A percentile compares a stretch with the other conserved stretches of the same genome.
Conservation (phyloP, 2,329 filamentous ascomycete genomes). For the Cercospora janseana region DNA sequence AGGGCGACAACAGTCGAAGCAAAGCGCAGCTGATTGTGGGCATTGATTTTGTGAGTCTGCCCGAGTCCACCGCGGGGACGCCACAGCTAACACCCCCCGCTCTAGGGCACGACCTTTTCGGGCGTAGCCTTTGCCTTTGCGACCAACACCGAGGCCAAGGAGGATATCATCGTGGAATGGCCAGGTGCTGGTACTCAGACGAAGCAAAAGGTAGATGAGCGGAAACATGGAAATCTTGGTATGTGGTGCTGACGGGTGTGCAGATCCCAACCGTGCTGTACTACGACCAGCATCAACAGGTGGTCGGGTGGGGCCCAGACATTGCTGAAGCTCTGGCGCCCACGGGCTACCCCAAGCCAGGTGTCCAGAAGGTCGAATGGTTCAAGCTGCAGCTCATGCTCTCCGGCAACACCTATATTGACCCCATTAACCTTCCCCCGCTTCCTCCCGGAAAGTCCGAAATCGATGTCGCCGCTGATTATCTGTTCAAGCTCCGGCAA, state of each 20-base stretch:
- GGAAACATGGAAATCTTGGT: not conserved
- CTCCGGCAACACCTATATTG: slow-evolving; percentile 97
- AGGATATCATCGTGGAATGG: slow-evolving; percentile 99
- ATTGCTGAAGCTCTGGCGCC: slow-evolving; percentile 95
- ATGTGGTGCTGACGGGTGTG: slow-evolving; percentile 14
- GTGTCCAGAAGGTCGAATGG: slow-evolving; percentile 99
- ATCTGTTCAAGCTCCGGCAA: slow-evolving; percentile 95
- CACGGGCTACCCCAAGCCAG: slow-evolving; percentile 94
- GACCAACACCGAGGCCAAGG: slow-evolving; percentile 94
- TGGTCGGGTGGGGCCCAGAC: slow-evolving; percentile 98
- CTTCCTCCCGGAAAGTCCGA: slow-evolving; percentile 97
- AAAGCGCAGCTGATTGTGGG: slow-evolving; percentile 98
- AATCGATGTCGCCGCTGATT: slow-evolving; percentile 98
- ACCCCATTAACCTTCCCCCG: slow-evolving; percentile 96
- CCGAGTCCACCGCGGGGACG: not conserved
- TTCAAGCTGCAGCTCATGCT: slow-evolving; percentile 99
- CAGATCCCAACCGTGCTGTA: slow-evolving; percentile 99
- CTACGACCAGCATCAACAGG: slow-evolving; percentile 99
- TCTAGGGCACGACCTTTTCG: slow-evolving; percentile 91
- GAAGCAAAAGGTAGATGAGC: slow-evolving; percentile 80
- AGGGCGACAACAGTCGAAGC: slow-evolving; percentile 74
- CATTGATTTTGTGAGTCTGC: slow-evolving; percentile 85
- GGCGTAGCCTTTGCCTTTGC: slow-evolving; percentile 91
- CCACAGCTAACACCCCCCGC: slow-evolving; percentile 18
- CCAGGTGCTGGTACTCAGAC: slow-evolving; percentile 95